Evolutionary conservation across 2,329 filamentous ascomycete species (phyloP).

Genomic region (Fusarium napiforme): DNA sequence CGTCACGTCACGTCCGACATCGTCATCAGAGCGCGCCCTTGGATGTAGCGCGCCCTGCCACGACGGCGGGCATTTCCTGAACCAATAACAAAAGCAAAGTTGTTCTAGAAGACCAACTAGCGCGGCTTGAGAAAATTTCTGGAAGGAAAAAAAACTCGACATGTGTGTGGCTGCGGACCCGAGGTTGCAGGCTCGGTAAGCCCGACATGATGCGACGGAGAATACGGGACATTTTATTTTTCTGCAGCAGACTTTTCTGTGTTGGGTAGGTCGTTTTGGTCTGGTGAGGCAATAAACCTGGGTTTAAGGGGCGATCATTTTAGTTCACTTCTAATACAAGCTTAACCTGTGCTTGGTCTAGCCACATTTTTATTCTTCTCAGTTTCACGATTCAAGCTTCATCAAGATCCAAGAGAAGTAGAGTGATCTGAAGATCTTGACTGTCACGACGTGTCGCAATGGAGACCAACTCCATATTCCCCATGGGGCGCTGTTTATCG

Average conservation of each 20-base stretch:
- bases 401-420: no score
- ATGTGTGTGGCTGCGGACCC: conserved; percentile 18
- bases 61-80: not conserved
- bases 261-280: conserved; percentile 15
- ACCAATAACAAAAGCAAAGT: not conserved
- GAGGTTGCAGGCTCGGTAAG: conserved; percentile 27
- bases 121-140: conserved; percentile 2
- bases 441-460: conserved; percentile 1
- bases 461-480: conserved; percentile 23
- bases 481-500: conserved; percentile 25
- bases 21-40: not conserved
- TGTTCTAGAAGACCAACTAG: conserved; percentile 26
- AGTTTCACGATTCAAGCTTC: not conserved
- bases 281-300: not conserved
- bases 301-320: conserved; percentile 23
- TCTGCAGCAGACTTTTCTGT: not conserved
- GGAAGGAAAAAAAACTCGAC: not conserved
- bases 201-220: conserved; percentile 23
- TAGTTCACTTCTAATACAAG: conserved; percentile 5
- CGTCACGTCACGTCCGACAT: not conserved
- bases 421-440: not conserved
- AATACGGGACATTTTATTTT: not conserved
- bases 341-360: conserved; percentile 13
- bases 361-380: not conserved
- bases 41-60: not conserved